Evolutionary conservation across 257 asterid genomes (phyloP), one percentile per base, ranked within the genome.

Genomic region (Echites panduratus): DNA sequence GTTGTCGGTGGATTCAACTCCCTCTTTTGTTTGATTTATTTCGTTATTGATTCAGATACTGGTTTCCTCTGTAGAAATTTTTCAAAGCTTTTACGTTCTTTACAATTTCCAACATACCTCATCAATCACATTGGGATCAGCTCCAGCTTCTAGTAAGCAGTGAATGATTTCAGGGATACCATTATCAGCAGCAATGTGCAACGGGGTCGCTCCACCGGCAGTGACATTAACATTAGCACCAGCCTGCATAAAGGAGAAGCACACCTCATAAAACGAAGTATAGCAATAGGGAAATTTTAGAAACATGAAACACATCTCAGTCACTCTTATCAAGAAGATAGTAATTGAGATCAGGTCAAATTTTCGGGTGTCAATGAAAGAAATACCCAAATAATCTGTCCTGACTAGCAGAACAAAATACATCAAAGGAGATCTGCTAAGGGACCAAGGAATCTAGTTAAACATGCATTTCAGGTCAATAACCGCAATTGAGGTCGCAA

Each of bases 121-220:
- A 75, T 95, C 98, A 1, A 50, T 44, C 14, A 83, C 90, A 83
- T 92, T 80, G 75, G 99, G 94, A 84, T 92, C 85, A 75, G 95
- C 99, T 79, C 98, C 99, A 76, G 93, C 96, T 81, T 88, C 85
- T 70, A 95, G 73, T 77, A 95, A 90, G 83, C 92, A 86, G 52
- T 84, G 84, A 65, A 95, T 81, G 58, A 95, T 83, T 81, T 90
- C 96, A 16, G 80, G 82, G 84, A 83, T 82, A 66, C 95, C 98
- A 74, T 78, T 76, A 86, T 90, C 93, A 77, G 98, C 93, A 78
- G 99, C 99, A 79, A 95, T 85, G 84, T 87, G 96, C 87, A 95
- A 82, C 63, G 99, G 89, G 50, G 99, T 95, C 41, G 96, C 96
- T 69, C 96, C 99, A 83, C 96, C 93, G 40, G 98, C 96, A 76